Evolutionary conservation across 306 rosid genomes (phyloP).

Genomic region (Psophocarpus tetragonolobus): DNA sequence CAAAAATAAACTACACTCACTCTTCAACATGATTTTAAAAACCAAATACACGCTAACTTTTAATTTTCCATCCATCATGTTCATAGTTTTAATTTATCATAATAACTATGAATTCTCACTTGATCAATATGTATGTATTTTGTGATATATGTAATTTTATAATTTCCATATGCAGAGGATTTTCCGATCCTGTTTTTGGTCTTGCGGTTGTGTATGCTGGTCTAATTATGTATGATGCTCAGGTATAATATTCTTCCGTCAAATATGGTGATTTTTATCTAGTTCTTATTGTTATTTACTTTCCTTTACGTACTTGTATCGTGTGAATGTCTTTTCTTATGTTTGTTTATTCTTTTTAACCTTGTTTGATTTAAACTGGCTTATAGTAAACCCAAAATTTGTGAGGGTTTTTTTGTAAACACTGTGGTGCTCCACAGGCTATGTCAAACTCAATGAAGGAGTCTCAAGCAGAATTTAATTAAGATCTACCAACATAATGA

Average conservation of each 20-base stretch:
- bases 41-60: no score
- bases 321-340: background rate
- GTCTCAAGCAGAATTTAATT: background rate
- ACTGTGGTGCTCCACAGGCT: background rate
- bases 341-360: background rate
- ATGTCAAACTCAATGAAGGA: background rate
- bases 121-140: background rate
- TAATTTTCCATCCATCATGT: no score
- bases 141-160: slow-evolving; percentile 25
- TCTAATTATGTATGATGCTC: slow-evolving; percentile 93
- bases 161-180: slow-evolving; percentile 65
- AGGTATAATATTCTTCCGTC: slow-evolving; percentile 55
- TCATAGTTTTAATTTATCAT: background rate
- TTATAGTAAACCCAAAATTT: background rate
- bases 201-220: slow-evolving; percentile 84
- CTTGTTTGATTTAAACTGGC: slow-evolving; percentile 1
- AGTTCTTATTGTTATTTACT: background rate
- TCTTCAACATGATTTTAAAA: no score
- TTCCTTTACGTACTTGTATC: background rate
- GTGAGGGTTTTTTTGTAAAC: background rate
- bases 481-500: slow-evolving; percentile 8
- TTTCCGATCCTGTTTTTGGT: slow-evolving; percentile 88
- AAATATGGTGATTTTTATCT: slow-evolving; percentile 26
- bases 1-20: no score
- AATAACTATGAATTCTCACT: background rate